These are phyloP conservation scores for Hortiboletus campestris DNA, from an alignment of 768 basidiomycete genomes.

Conservation along the genomic window DNA sequence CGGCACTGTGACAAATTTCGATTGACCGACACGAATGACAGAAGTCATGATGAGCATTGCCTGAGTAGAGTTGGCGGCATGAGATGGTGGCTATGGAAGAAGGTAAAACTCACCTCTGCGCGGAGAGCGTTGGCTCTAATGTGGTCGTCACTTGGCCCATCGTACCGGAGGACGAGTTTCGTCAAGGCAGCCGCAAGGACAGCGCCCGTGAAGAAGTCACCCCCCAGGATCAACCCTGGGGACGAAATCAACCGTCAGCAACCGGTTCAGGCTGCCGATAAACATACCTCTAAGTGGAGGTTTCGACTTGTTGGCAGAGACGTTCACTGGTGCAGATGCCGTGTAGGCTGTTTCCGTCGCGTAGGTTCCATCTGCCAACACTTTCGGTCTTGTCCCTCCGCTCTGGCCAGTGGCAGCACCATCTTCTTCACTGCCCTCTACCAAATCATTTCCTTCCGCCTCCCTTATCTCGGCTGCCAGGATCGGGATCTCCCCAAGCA, in stretches of 20 bases:
- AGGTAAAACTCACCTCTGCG: conserved; percentile 62
- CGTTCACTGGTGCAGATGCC: conserved; percentile 53
- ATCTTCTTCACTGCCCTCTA: conserved; percentile 47
- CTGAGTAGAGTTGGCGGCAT: conserved; percentile 34
- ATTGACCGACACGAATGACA: conserved; percentile 94
- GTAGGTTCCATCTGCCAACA: conserved; percentile 95
- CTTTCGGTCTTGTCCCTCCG: conserved; percentile 60
- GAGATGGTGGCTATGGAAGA: background rate
- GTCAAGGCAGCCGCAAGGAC: conserved; percentile 88
- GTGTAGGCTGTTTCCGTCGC: conserved; percentile 94
- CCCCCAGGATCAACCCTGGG: conserved; percentile 81
- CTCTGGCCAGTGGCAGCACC: conserved; percentile 34
- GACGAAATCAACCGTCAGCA: background rate
- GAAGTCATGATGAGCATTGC: conserved; percentile 99
- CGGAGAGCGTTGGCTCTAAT: conserved; percentile 66
- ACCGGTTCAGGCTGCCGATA: background rate
- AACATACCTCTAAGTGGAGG: conserved; percentile 80
- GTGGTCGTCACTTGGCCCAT: conserved; percentile 49
- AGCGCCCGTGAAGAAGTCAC: conserved; percentile 95
- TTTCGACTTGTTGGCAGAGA: conserved; percentile 87
- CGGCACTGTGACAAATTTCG: conserved; percentile 88
- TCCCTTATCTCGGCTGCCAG: conserved; percentile 87
- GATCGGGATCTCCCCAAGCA: conserved; percentile 97
- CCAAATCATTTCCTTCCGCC: conserved; percentile 52
- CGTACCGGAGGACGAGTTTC: conserved; percentile 82